Conservation (phyloP, 163 green algal genomes). For the Smithsoniella earleae region DNA sequence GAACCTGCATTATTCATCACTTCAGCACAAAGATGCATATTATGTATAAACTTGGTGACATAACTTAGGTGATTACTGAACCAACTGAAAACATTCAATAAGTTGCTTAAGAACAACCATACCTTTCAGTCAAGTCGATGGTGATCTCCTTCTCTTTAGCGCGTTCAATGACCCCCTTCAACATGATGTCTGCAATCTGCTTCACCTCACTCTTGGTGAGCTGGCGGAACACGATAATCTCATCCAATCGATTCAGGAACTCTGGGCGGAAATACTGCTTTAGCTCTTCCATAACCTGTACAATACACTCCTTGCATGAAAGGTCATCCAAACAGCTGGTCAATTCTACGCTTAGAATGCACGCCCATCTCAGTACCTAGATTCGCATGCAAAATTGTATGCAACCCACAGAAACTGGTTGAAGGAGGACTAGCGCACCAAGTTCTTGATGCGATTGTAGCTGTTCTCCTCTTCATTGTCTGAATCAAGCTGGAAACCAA, state of each 20-base stretch:
- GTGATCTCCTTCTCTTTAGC: conserved; percentile 93
- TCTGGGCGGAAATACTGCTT: conserved; percentile 81
- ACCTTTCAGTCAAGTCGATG: conserved; percentile 84
- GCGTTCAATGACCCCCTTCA: conserved; percentile 81
- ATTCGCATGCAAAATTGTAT: too few species aligned
- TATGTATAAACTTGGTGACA: background rate
- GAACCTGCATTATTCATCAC: conserved; percentile 61
- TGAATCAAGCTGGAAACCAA: conserved; percentile 79
- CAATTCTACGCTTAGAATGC: too few species aligned
- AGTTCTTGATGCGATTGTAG: conserved; percentile 97
- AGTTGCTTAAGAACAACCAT: conserved; percentile 31
- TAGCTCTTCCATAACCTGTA: conserved; percentile 68
- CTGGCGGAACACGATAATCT: conserved; percentile 99
- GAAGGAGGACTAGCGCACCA: conserved; percentile 76
- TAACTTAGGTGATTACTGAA: background rate
- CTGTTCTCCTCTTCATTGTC: conserved; percentile 66
- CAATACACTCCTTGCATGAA: conserved; percentile 29
- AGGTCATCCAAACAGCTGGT: background rate
- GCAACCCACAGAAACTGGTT: too few species aligned
- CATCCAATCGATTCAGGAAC: conserved; percentile 64
- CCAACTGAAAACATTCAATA: background rate
- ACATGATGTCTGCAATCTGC: conserved; percentile 97
- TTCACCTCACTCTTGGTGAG: conserved; percentile 98
- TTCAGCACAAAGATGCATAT: background rate
- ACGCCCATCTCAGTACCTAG: too few species aligned